Base-by-base conservation (phyloP, 257 asterid genomes). In the Primulina eburnea region DNA sequence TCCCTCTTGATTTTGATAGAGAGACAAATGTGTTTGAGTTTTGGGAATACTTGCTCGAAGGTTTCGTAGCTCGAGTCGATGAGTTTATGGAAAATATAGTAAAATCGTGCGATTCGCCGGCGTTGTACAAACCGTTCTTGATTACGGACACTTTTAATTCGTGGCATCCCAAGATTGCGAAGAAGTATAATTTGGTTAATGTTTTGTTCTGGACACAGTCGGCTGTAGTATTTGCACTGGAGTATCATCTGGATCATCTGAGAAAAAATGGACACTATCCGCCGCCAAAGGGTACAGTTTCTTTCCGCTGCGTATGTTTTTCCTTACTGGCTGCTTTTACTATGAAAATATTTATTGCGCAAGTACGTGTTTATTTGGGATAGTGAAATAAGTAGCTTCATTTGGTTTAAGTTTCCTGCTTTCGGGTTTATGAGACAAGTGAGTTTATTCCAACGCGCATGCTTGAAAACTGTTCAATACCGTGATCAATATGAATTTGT, bases 1-100 rank as follows among this genome's bases (percentile, higher is more conserved):
- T 83, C 16, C 84, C 89, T 0, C 11, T 68, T 17, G 83, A 72
- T 0, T 84, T 64, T 29, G 85, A 88, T 62, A 61, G 91, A 2
- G 56, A 57, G 6, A 16, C 50, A 14, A 83, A 85, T 77, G 33
- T 69, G 7, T 26, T 67, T 52, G 77, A 75, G 70, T 85, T 63
- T 65, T 80, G 83, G 82, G 82, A 77, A 29, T 56, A 67, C 16
- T 4, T 83, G 18, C 2, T 82, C 28, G 62, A 34, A 2, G 75
- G 68, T 56, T 83, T 82, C 32, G 78, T 89, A 0, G 18, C 52
- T 7, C 59, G 43, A 2, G 87, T 73, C 1, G 79, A 76, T 59
- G 79, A 85, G 2, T 72, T 83, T 0, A 59, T 88, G 0, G 74
- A 76, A 17, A 32, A 70, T 3, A 24, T 84, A 8, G 73, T 82